Evolutionary conservation across 164 flowering plant species (phyloP).

Genomic region (Cinnamomum chago): DNA sequence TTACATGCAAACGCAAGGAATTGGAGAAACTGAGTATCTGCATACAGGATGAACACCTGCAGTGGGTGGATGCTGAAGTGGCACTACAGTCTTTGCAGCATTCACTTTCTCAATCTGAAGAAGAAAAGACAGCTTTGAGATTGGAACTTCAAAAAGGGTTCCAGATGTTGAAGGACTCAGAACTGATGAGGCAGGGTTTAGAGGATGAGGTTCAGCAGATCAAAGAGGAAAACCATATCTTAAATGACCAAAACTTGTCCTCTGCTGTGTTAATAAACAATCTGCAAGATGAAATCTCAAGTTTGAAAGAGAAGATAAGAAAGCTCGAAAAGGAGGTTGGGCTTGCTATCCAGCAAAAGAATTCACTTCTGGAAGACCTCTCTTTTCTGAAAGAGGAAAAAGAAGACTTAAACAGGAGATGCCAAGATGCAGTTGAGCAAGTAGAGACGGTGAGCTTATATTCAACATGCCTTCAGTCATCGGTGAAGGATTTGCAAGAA

Average conservation of each 20-base stretch:
- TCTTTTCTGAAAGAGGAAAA: constrained; percentile 58
- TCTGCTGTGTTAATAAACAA: constrained; percentile 36
- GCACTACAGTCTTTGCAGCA: constrained; percentile 48
- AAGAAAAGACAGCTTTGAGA: constrained; percentile 53
- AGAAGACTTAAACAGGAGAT: constrained; percentile 37
- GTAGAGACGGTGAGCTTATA: constrained; percentile 54
- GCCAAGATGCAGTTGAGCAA: constrained; percentile 48
- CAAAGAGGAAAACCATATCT: constrained; percentile 48
- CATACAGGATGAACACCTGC: constrained; percentile 52
- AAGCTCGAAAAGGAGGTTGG: constrained; percentile 67
- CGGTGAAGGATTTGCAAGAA: constrained; percentile 59
- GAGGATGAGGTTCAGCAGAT: constrained; percentile 46
- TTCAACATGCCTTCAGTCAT: constrained; percentile 41
- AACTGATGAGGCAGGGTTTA: constrained; percentile 39
- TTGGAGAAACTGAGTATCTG: constrained; percentile 46
- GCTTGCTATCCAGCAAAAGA: constrained; percentile 39
- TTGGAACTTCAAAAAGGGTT: constrained; percentile 54
- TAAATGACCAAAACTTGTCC: constrained; percentile 48
- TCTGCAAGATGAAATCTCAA: constrained; percentile 44
- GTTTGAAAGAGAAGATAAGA: constrained; percentile 54
- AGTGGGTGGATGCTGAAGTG: constrained; percentile 46
- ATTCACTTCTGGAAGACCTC: constrained; percentile 57
- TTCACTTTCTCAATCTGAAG: constrained; percentile 63
- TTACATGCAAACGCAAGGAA: constrained; percentile 52
- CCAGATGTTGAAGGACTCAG: constrained; percentile 61